Evolutionary conservation across 495 filamentous ascomycete genomes (phyloP).

Genomic region (Xylaria cubensis): DNA sequence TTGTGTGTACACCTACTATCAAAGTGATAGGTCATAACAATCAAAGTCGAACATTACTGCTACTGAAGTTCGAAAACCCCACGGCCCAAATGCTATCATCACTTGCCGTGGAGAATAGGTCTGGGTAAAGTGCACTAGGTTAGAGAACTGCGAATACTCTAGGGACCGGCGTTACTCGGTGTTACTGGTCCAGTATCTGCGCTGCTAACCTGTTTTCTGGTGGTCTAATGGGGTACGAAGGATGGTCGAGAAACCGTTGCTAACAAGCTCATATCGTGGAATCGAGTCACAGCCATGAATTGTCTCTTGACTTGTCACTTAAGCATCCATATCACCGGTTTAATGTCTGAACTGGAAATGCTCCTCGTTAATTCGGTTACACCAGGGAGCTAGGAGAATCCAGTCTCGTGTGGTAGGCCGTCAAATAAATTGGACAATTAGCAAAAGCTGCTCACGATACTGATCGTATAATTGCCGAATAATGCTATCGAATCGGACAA

Average conservation of each 20-base stretch:
- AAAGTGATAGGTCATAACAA: not conserved
- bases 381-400: constrained; percentile 11
- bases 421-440: not conserved
- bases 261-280: constrained; percentile 21
- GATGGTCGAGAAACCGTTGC: not conserved
- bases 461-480: constrained; percentile 39
- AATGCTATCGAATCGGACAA: constrained; percentile 32
- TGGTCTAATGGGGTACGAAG: not conserved
- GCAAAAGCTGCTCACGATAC: constrained; percentile 24
- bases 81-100: not conserved
- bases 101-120: not conserved
- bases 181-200: not conserved
- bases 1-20: not conserved
- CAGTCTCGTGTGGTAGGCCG: not conserved
- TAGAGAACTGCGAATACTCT: not conserved
- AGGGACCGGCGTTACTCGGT: not conserved
- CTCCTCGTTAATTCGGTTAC: constrained; percentile 32
- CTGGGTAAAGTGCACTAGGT: not conserved
- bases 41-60: not conserved
- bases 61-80: not conserved
- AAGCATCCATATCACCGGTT: constrained; percentile 41
- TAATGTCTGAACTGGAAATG: constrained; percentile 27
- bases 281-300: constrained; percentile 35
- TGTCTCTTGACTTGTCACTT: constrained; percentile 38
- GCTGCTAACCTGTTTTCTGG: not conserved